These are phyloP conservation scores for Penicillium crystallinum DNA, from an alignment of 495 filamentous ascomycete species.

Conservation along the genomic window DNA sequence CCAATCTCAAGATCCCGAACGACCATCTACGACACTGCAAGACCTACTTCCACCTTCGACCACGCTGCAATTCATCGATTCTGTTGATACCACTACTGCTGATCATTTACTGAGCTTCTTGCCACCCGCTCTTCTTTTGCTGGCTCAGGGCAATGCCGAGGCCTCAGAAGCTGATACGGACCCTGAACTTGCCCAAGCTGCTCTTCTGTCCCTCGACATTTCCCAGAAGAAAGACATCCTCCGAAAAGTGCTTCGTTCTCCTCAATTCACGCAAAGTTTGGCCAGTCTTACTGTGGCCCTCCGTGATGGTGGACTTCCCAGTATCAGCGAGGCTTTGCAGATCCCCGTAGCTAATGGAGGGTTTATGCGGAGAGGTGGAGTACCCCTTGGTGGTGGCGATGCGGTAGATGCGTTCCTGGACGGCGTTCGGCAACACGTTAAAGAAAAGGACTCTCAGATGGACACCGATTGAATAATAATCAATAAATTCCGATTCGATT, in stretches of 20 bases:
- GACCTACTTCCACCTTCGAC: slow-evolving; percentile 74
- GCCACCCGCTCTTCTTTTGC: slow-evolving; percentile 65
- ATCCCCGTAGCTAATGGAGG: slow-evolving; percentile 79
- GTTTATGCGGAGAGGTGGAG: slow-evolving; percentile 60
- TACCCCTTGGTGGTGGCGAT: slow-evolving; percentile 83
- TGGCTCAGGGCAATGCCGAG: slow-evolving; percentile 62
- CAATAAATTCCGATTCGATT: neutral
- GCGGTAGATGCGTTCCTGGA: slow-evolving; percentile 87
- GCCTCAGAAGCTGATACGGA: slow-evolving; percentile 56
- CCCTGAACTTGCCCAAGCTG: slow-evolving; percentile 60
- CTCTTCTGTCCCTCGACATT: slow-evolving; percentile 65
- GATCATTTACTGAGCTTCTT: slow-evolving; percentile 73
- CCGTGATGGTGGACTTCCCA: slow-evolving; percentile 87
- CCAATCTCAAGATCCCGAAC: slow-evolving; percentile 48
- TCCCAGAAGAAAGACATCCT: slow-evolving; percentile 79
- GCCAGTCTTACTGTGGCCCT: slow-evolving; percentile 80
- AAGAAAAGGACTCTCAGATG: slow-evolving; percentile 41
- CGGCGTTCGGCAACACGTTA: slow-evolving; percentile 74
- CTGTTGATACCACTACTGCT: slow-evolving; percentile 56
- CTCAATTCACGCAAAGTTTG: slow-evolving; percentile 85
- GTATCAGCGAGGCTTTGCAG: slow-evolving; percentile 77
- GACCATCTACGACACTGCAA: slow-evolving; percentile 75
- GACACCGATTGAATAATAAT: slow-evolving; percentile 39
- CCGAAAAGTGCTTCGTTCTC: slow-evolving; percentile 76
- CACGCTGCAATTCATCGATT: slow-evolving; percentile 72